Evolutionary conservation across 202 grass and related monocot species (phyloP), one percentile per base, ranked within the genome.

Genomic region (Zoysia matrella): DNA sequence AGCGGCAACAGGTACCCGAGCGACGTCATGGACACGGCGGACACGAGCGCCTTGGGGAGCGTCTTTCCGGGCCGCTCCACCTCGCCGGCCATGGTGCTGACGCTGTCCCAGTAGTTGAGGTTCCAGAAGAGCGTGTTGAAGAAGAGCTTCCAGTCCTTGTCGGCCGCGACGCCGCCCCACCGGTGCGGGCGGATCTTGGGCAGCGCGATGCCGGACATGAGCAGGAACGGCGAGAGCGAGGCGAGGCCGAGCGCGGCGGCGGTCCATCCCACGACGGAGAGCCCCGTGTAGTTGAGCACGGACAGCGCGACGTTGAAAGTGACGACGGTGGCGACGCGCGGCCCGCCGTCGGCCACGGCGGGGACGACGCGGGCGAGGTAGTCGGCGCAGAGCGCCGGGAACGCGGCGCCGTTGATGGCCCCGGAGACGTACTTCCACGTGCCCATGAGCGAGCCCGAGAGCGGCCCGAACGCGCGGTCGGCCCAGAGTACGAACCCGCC

Each of bases 101-200:
- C 95, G 75, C 86, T 98, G 82, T 98, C 95, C 95, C 95, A 98
- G 81, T 90, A 98, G 75, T 98, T 98, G 71, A 98, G 85, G 67
- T 98, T 98, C 95, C 95, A 98, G 65, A 98, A 98, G 0, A 98
- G 76, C 1, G 95, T 98, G 88, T 98, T 98, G 80, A 98, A 93
- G 86, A 94, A 98, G 54, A 93, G 80, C 76, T 88, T 92, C 95
- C 90, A 93, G 64, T 98, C 82, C 88, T 80, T 93, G 0, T 76
- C 49, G 6, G 5, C 57, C 9, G 92, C 88, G 14, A 81, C 74
- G 4, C n/a, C 67, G 65, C 74, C 8, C 95, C 95, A 98, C 53
- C 95, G 60, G 41, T 57, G 48, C n/a, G 90, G 86, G 3, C 75
- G 55, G 76, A 98, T 79, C 84, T 85, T 92, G 52, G 95, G 95